A percentile compares a stretch with the other conserved stretches of the same genome.
Conservation (phyloP, 169 alveolate genomes). For the Plasmodium vivax region DNA sequence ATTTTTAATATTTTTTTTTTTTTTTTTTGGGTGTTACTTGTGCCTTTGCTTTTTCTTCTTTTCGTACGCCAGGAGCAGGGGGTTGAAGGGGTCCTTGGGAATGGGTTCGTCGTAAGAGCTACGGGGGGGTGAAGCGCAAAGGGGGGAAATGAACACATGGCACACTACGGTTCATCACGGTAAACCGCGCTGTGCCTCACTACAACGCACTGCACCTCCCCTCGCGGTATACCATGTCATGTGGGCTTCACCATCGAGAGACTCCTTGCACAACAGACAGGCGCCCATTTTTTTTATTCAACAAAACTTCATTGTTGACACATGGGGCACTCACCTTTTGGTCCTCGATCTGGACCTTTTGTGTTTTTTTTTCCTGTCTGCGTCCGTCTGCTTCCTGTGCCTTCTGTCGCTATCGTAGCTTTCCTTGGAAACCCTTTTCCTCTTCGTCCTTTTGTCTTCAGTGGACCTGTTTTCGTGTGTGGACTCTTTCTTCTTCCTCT, state of each 20-base stretch:
- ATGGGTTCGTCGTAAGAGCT: constrained; percentile 38
- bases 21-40: not conserved
- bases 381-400: constrained; percentile 15
- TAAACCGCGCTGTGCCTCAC: not conserved
- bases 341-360: constrained; percentile 27
- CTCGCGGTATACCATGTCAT: not conserved
- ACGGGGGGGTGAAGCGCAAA: not conserved
- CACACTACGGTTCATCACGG: not conserved
- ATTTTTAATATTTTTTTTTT: not conserved
- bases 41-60: constrained; percentile 7
- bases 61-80: constrained; percentile 60
- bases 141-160: not conserved
- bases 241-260: not conserved
- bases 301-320: not conserved
- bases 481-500: not conserved
- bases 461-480: not conserved
- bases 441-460: not conserved
- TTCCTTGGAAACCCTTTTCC: not conserved
- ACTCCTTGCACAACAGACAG: not conserved
- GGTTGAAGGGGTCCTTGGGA: constrained; percentile 74
- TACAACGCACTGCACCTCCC: not conserved
- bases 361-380: constrained; percentile 16
- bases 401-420: constrained; percentile 41
- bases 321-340: constrained; percentile 6
- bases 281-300: not conserved